Evolutionary conservation across 148 eudicot species (phyloP).

Genomic region (Rhododendron griersonianum): DNA sequence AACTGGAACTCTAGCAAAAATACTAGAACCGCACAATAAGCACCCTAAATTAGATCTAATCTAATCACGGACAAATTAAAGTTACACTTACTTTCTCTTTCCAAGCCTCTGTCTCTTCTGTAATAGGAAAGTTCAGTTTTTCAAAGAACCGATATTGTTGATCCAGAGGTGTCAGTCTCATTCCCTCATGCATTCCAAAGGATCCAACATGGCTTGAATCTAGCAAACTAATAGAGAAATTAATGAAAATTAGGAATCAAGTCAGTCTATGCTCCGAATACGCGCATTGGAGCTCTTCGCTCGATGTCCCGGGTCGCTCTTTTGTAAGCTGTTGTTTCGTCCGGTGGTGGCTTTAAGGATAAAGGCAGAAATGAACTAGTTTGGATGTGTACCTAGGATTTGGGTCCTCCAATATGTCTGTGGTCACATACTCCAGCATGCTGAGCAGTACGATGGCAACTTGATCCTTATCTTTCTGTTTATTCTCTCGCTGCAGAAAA

Average conservation of each 20-base stretch:
- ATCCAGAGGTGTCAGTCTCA: constrained; percentile 50
- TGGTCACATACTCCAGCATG: constrained; percentile 68
- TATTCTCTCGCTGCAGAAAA: constrained; percentile 44
- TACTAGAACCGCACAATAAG: not conserved
- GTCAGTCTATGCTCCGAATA: not conserved
- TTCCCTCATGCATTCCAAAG: constrained; percentile 41
- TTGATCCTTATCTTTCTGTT: constrained; percentile 48
- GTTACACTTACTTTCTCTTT: constrained; percentile 47
- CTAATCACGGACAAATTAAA: not conserved
- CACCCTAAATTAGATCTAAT: not conserved
- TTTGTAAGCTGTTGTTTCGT: not conserved
- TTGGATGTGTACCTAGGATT: constrained; percentile 39
- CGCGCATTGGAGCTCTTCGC: not conserved
- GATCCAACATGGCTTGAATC: constrained; percentile 62
- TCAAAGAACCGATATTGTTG: constrained; percentile 44
- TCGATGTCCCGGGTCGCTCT: not conserved
- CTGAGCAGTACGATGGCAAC: constrained; percentile 52
- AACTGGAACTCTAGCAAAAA: not conserved
- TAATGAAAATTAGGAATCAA: not conserved
- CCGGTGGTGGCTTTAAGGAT: not conserved
- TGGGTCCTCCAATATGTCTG: constrained; percentile 58
- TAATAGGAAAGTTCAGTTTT: constrained; percentile 49
- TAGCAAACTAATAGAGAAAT: constrained; percentile 33
- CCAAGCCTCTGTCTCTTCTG: constrained; percentile 58
- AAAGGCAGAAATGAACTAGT: not conserved